Evolutionary conservation across 1,284 basidiomycete genomes (phyloP).

Genomic region (Cystobasidium slooffiae): DNA sequence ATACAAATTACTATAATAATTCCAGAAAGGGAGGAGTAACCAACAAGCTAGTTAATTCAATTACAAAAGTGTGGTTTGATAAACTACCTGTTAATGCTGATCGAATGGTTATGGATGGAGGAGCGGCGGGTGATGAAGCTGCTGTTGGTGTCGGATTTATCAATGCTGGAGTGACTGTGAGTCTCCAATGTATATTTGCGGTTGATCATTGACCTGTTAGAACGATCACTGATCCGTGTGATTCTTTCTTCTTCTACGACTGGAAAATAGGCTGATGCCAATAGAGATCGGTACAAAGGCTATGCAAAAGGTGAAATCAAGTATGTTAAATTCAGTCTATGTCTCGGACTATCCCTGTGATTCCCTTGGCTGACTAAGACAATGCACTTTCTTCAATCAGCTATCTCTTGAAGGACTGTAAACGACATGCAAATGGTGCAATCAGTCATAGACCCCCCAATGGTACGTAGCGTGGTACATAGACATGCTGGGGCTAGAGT

Average conservation of each 20-base stretch:
- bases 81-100: conserved; percentile 33
- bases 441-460: conserved; percentile 55
- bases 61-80: conserved; percentile 46
- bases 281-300: conserved; percentile 1
- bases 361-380: conserved; percentile 62
- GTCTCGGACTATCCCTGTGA: not conserved
- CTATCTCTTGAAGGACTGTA: conserved; percentile 70
- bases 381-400: conserved; percentile 71
- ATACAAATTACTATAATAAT: conserved; percentile 51
- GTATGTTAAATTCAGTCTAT: not conserved
- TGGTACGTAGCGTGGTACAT: not conserved
- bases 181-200: not conserved
- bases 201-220: not conserved
- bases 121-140: conserved; percentile 48
- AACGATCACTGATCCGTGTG: not conserved
- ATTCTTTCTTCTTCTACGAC: not conserved
- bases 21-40: not conserved
- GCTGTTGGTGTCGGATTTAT: conserved; percentile 48
- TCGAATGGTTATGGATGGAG: conserved; percentile 43
- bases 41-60: conserved; percentile 35
- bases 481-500: not conserved
- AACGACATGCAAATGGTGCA: conserved; percentile 58
- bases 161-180: conserved; percentile 30
- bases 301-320: conserved; percentile 10
- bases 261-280: not conserved